phyloP scores from a whole-genome alignment of 2,329 filamentous ascomycete genomes.

The Neonectria hederae region DNA sequence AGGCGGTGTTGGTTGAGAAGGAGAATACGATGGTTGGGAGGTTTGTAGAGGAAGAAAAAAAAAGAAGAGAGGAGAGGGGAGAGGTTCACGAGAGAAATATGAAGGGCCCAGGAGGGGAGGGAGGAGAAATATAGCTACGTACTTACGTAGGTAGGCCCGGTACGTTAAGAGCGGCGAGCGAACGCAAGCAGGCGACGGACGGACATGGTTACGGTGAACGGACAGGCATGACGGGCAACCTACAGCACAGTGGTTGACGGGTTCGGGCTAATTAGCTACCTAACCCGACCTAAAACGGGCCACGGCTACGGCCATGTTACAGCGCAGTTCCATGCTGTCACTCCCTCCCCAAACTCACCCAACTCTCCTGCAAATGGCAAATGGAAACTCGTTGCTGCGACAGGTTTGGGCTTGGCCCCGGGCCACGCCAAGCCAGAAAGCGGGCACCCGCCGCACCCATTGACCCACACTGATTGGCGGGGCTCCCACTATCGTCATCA shows the following conservation, averaged over 20 bases:
- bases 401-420: constrained; percentile 26
- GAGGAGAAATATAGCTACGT: constrained; percentile 5
- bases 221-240: background rate
- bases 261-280: background rate
- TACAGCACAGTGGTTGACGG: background rate
- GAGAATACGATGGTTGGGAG: constrained; percentile 27
- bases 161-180: constrained; percentile 21
- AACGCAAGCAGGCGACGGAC: constrained; percentile 7
- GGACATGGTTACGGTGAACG: constrained; percentile 14
- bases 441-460: constrained; percentile 28
- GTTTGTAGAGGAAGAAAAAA: constrained; percentile 32
- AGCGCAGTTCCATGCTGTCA: constrained; percentile 10
- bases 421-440: constrained; percentile 39
- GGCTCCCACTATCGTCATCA: constrained; percentile 43
- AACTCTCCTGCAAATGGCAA: constrained; percentile 31
- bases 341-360: constrained; percentile 19
- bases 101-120: constrained; percentile 13
- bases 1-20: constrained; percentile 21
- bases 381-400: constrained; percentile 16
- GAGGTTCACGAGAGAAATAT: constrained; percentile 42
- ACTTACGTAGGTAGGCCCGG: background rate
- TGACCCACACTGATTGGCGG: constrained; percentile 37
- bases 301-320: background rate
- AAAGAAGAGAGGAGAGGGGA: constrained; percentile 26
- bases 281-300: background rate